Evolutionary conservation across 2,329 filamentous ascomycete species (phyloP), one percentile per base, ranked within the genome.

Genomic region (Cadophora sp.): DNA sequence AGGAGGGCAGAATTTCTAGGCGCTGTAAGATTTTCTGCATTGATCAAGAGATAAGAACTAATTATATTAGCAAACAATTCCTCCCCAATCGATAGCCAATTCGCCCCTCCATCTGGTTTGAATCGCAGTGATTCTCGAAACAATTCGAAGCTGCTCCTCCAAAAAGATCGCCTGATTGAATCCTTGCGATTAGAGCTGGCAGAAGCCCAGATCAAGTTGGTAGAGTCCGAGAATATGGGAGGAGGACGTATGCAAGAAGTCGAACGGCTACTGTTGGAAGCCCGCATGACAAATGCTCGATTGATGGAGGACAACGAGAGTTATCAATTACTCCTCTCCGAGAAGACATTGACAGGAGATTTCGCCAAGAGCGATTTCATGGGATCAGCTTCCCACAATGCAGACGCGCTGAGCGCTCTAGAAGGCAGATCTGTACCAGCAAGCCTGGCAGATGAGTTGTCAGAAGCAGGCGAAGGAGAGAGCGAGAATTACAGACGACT

Each of bases 291-390:
- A 73, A 99, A 98, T 78, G 96, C 96, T 67, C 89, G 94, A 56
- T 84, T 99, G 71, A 96, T 97, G 92, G 96, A 99, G 81, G 96
- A 99, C 80, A 98, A 98, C 76, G 96, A 99, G 81, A 97, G 94
- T 81, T 99, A 97, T 81, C 95, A 98, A 80, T 87, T 98, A 46
- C 88, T 99, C 22, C 88, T 99, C 27, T 93, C 94, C 77, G 94
- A 98, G 80, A 95, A 94, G 84, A 98, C 96, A 1, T 86, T 99
- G 68, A 97, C 97, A 77, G 96, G 96, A 34, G 95, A 98, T 77
- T 95, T 97, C 78, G 87, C 87, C 76, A 93, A 91, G 77, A 91
- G 87, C 74, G 92, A 95, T 76, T 93, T 97, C 59, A 73, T 79
- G 89, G 92, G 82, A 91, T 87, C 82, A 62, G 82, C 84, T 46